Conservation (phyloP, 352 stramenopile genomes). For the Phytophthora kernoviae region DNA sequence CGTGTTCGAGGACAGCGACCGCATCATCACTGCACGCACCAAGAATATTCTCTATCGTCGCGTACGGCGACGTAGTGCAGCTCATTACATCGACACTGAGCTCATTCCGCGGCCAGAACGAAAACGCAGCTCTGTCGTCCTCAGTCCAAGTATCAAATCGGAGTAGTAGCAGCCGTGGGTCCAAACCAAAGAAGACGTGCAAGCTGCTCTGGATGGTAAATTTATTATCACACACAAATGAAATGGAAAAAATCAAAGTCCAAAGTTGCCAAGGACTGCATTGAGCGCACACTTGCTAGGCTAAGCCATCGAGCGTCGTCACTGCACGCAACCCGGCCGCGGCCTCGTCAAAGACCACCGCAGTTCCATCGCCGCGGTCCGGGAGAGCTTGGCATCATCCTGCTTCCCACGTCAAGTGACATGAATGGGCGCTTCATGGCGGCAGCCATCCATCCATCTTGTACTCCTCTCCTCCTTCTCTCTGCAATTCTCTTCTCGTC, state of each 20-base stretch:
- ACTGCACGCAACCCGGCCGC: slow-evolving; percentile 26
- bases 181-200: neutral
- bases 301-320: slow-evolving; percentile 12
- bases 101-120: slow-evolving; percentile 53
- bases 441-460: slow-evolving; percentile 36
- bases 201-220: slow-evolving; percentile 29
- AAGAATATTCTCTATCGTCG: slow-evolving; percentile 54
- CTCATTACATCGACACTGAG: slow-evolving; percentile 61
- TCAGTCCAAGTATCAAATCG: slow-evolving; percentile 15
- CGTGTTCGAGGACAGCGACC: slow-evolving; percentile 48
- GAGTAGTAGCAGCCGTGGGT: slow-evolving; percentile 3
- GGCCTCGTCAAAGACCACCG: slow-evolving; percentile 28
- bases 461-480: slow-evolving; percentile 21
- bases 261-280: slow-evolving; percentile 32
- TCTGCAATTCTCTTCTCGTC: neutral
- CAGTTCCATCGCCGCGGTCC: slow-evolving; percentile 27
- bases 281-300: slow-evolving; percentile 29
- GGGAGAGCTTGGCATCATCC: slow-evolving; percentile 27
- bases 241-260: slow-evolving; percentile 62
- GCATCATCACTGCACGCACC: slow-evolving; percentile 55
- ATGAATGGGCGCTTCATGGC: slow-evolving; percentile 31
- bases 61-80: slow-evolving; percentile 53
- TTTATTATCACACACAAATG: slow-evolving; percentile 72
- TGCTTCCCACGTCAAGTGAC: slow-evolving; percentile 31
- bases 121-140: slow-evolving; percentile 11